Evolutionary conservation across 192 early-diverging fungal species (phyloP).

Genomic region (Linnemannia hyalina): DNA sequence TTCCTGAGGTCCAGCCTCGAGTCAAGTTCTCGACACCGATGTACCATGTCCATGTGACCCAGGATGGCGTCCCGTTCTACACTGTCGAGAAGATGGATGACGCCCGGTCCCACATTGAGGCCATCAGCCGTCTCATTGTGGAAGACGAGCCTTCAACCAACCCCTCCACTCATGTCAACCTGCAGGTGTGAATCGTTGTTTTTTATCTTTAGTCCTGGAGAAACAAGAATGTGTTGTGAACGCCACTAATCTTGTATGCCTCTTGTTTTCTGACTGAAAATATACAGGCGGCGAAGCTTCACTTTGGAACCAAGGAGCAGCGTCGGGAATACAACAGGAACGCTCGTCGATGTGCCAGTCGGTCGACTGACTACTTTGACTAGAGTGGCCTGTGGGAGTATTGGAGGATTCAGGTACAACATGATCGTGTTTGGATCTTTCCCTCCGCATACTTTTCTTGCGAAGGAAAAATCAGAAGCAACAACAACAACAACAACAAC

Average conservation of each 20-base stretch:
- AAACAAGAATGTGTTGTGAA: neutral
- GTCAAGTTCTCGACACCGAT: constrained; percentile 69
- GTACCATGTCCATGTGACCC: constrained; percentile 72
- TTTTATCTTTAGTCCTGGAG: neutral
- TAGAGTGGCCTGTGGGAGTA: neutral
- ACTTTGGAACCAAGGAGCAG: constrained; percentile 55
- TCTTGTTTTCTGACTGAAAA: neutral
- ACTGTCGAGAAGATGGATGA: constrained; percentile 68
- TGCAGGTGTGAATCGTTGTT: constrained; percentile 13
- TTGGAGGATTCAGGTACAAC: too few relatives aligned
- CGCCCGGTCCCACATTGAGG: constrained; percentile 64
- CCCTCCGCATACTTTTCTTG: too few relatives aligned
- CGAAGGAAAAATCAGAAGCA: too few relatives aligned
- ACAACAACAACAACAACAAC: too few relatives aligned
- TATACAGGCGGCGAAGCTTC: constrained; percentile 37
- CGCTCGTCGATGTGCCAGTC: constrained; percentile 48
- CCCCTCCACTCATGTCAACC: constrained; percentile 50
- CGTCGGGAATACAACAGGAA: constrained; percentile 55
- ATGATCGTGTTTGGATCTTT: too few relatives aligned
- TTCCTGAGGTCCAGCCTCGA: constrained; percentile 67
- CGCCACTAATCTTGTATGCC: neutral
- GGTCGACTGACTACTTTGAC: constrained; percentile 51
- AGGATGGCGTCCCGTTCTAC: constrained; percentile 70
- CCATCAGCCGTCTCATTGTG: constrained; percentile 58
- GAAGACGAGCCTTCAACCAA: constrained; percentile 55